Evolutionary conservation across 257 asterid species (phyloP).

Genomic region (Eustoma russellianum): DNA sequence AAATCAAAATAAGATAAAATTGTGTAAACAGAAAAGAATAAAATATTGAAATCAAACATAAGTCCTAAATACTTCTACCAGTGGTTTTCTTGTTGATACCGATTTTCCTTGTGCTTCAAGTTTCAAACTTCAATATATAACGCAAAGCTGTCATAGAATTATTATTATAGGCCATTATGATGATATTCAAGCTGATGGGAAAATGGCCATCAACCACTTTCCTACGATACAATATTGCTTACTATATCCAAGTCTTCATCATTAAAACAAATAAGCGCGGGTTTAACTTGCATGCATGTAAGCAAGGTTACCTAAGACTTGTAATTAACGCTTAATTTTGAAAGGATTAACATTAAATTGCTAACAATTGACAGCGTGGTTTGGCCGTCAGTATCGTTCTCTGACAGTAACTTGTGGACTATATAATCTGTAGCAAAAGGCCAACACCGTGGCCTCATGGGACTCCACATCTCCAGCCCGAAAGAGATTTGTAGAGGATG

Average conservation of each 20-base stretch:
- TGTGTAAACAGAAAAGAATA: neutral
- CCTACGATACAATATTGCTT: slow-evolving; percentile 7
- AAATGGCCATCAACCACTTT: slow-evolving; percentile 1
- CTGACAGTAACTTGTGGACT: too few relatives aligned
- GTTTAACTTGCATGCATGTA: slow-evolving; percentile 4
- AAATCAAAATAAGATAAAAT: too few relatives aligned
- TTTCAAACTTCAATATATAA: neutral
- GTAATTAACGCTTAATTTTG: neutral
- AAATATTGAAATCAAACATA: neutral
- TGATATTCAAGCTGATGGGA: slow-evolving; percentile 1
- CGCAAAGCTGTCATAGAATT: slow-evolving; percentile 7
- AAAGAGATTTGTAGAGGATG: too few relatives aligned
- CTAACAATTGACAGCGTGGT: too few relatives aligned
- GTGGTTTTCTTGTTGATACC: slow-evolving; percentile 24
- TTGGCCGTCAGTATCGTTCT: too few relatives aligned
- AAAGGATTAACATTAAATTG: neutral
- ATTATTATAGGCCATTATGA: neutral
- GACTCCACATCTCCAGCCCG: too few relatives aligned
- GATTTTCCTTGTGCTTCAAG: slow-evolving; percentile 6
- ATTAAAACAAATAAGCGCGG: slow-evolving; percentile 10
- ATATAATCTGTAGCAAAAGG: neutral
- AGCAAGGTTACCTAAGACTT: neutral
- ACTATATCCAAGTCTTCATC: slow-evolving; percentile 1
- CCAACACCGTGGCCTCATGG: too few relatives aligned
- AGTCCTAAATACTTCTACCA: neutral